Evolutionary conservation across 23 red algal genomes (phyloP).

Genomic region (Cyanidium caldarium): DNA sequence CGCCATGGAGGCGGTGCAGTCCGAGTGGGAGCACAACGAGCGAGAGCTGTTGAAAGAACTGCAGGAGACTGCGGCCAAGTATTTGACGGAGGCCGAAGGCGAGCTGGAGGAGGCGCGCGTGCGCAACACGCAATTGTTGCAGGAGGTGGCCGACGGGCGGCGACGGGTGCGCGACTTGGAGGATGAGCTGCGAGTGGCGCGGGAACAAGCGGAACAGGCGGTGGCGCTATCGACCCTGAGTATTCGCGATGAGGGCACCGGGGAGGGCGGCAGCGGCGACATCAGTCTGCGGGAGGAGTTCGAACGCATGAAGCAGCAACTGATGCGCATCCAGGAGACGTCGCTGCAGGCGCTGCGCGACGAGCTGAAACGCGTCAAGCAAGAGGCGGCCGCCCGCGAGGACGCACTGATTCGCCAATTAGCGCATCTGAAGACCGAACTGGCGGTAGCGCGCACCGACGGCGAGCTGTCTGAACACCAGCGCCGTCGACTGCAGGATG

Average conservation of each 20-base stretch:
- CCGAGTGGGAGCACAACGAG: not conserved
- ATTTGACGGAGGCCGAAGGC: not conserved
- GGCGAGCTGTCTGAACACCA: not conserved
- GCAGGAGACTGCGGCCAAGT: not conserved
- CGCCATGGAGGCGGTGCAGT: not conserved
- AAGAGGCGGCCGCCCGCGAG: not conserved
- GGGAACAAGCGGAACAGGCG: not conserved
- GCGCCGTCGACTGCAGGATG: not conserved
- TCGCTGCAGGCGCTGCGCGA: not conserved
- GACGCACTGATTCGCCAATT: not conserved
- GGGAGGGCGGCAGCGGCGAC: too few species aligned
- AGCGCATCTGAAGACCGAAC: constrained; percentile 1
- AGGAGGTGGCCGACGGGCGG: not conserved
- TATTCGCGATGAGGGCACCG: too few species aligned
- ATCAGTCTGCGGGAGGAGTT: not conserved
- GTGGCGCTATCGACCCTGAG: too few species aligned
- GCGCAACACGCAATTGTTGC: not conserved
- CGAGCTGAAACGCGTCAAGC: not conserved
- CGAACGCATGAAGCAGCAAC: not conserved
- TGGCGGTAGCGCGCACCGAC: not conserved
- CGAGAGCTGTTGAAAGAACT: not conserved
- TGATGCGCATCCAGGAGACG: not conserved
- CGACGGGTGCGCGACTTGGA: not conserved
- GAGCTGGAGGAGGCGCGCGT: not conserved
- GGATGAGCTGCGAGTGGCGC: not conserved